These are phyloP conservation scores for Henningerozyma blattae DNA, from an alignment of 805 yeast species.

Conservation along the genomic window DNA sequence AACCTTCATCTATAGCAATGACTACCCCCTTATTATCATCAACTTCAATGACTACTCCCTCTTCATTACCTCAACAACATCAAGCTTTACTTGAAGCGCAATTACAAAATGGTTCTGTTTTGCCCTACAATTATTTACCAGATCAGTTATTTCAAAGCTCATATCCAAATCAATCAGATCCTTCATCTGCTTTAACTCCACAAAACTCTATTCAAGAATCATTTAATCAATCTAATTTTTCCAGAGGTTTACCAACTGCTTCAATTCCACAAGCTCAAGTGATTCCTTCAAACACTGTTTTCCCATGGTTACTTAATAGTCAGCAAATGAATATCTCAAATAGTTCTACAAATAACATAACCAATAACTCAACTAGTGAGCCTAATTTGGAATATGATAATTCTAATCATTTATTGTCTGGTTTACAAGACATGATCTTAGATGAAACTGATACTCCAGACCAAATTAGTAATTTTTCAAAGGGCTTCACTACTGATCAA, in stretches of 20 bases:
- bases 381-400: constrained; percentile 21
- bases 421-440: constrained; percentile 23
- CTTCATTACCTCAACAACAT: background rate
- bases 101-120: no score
- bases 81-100: background rate
- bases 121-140: no score
- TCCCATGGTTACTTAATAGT: constrained; percentile 1
- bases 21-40: no score
- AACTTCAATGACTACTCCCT: no score
- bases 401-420: constrained; percentile 20
- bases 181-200: no score
- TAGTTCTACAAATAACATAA: background rate
- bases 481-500: constrained; percentile 25
- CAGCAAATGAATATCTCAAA: background rate
- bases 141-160: no score
- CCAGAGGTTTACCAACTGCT: background rate
- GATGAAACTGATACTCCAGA: constrained; percentile 22
- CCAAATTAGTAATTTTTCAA: constrained; percentile 19
- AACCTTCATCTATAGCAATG: no score
- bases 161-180: no score
- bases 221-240: no score
- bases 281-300: constrained; percentile 1
- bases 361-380: constrained; percentile 5
- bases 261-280: no score
- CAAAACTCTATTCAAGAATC: no score